Evolutionary conservation across 176 grass and related monocot genomes (phyloP), one percentile per base, ranked within the genome.

Genomic region (Bothriochloa decipiens): DNA sequence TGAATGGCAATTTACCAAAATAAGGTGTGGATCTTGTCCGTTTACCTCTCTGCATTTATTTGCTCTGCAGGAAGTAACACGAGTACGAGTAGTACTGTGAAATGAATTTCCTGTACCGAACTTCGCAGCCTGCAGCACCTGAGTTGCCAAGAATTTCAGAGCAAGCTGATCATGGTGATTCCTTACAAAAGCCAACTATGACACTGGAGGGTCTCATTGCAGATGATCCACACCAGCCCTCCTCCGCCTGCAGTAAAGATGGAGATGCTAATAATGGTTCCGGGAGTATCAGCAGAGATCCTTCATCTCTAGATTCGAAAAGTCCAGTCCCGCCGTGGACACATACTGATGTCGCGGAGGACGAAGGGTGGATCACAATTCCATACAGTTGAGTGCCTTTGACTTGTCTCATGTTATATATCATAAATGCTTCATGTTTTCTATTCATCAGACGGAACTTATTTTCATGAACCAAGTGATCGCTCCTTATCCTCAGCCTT

Each of bases 91-190:
- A 29, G 60, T 45, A 27, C 13, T 27, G 17, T 18, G 41, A 72
- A 1, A 92, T 95, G 93, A 95, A 92, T 86, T 92, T 95, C 88
- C 85, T 95, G 63, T 86, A 92, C 63, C 90, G 93, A 46, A 76
- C 79, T 20, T 42, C 78, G 7, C 90, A 86, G 70, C 85, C 85
- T 46, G 82, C 63, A 28, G 36, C 35, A n/a, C 73, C 85, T 0
- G 93, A 92, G 65, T 45, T 70, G 37, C 82, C 82, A 5, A 81
- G 75, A 76, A 75, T 86, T 37, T 74, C 78, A 12, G 87, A 94
- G 70, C 23, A 72, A 70, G 77, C 76, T 46, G 79, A 47, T 67
- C 46, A 53, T 9, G 75, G 42, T 49, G 55, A 68, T 70, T 22
- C n/a, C 12, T 28, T 40, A 25, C 72, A 41, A n/a, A 84, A 69